Evolutionary conservation across 1,139 yeast genomes (phyloP).

Genomic region (Candida sanyaensis): DNA sequence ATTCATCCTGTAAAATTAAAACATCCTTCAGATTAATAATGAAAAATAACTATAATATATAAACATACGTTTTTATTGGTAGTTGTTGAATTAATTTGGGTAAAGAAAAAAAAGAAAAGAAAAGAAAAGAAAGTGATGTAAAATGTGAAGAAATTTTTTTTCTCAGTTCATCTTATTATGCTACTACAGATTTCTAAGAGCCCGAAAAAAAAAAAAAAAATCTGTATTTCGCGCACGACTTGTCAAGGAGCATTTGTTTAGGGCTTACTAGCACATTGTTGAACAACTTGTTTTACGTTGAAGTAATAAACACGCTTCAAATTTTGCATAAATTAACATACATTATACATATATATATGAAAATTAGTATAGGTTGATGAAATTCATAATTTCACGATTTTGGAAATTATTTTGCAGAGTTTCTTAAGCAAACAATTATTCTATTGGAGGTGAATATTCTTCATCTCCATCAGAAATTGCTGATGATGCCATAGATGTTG

Average conservation of each 20-base stretch:
- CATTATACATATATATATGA: no score
- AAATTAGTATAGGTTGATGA: no score
- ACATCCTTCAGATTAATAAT: background rate
- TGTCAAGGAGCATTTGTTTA: background rate
- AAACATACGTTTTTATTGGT: background rate
- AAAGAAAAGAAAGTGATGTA: background rate
- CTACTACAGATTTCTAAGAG: no score
- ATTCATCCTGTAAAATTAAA: conserved; percentile 36
- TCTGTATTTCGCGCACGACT: background rate
- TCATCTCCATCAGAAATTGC: background rate
- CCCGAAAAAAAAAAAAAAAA: background rate
- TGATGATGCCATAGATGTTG: background rate
- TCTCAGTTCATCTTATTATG: background rate
- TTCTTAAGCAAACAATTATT: background rate
- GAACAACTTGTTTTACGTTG: background rate
- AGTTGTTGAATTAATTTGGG: background rate
- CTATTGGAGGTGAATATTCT: background rate
- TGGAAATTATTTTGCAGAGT: background rate
- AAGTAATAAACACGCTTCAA: no score
- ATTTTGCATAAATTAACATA: no score
- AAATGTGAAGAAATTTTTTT: background rate
- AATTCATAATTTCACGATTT: background rate
- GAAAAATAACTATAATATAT: background rate
- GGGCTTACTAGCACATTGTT: background rate
- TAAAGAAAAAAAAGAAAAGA: background rate